These are phyloP conservation scores for Agaricales sp. DNA, from an alignment of 1,284 basidiomycete genomes.

Conservation along the genomic window DNA sequence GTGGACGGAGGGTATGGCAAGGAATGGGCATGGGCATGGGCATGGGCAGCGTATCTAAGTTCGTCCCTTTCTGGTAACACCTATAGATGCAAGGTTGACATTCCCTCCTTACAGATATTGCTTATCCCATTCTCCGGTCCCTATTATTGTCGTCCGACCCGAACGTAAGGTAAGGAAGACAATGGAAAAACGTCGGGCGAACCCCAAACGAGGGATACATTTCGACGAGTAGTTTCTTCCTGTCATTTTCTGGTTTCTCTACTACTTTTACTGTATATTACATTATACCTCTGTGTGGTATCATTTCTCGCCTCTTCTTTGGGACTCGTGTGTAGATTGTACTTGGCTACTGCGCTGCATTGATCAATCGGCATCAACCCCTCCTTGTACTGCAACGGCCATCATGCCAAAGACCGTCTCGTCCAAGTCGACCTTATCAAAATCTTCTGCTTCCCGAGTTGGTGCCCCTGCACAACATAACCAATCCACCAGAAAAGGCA, in stretches of 20 bases:
- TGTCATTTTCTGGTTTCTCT: background rate
- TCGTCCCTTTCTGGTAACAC: slow-evolving; percentile 14
- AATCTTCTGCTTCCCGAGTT: slow-evolving; percentile 10
- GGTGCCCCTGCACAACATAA: slow-evolving; percentile 62
- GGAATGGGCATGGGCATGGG: slow-evolving; percentile 21
- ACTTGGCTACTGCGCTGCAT: background rate
- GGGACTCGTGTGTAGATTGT: no score
- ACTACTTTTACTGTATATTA: background rate
- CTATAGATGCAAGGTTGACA: background rate
- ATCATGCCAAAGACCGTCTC: background rate
- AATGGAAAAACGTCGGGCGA: slow-evolving; percentile 70
- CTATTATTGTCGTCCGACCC: slow-evolving; percentile 86
- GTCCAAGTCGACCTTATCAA: background rate
- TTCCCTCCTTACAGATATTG: slow-evolving; percentile 48
- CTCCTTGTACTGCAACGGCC: background rate
- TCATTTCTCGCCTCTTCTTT: no score
- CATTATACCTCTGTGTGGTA: background rate
- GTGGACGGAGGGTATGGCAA: slow-evolving; percentile 48
- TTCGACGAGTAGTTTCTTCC: slow-evolving; percentile 31
- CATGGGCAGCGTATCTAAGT: slow-evolving; percentile 60
- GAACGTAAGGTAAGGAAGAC: slow-evolving; percentile 82
- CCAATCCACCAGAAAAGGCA: slow-evolving; percentile 80
- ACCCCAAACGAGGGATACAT: slow-evolving; percentile 79
- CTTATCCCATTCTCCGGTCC: slow-evolving; percentile 83
- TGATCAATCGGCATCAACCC: background rate